phyloP scores from a whole-genome alignment of 2,329 filamentous ascomycete species.

The Coniochaeta pulveracea region DNA sequence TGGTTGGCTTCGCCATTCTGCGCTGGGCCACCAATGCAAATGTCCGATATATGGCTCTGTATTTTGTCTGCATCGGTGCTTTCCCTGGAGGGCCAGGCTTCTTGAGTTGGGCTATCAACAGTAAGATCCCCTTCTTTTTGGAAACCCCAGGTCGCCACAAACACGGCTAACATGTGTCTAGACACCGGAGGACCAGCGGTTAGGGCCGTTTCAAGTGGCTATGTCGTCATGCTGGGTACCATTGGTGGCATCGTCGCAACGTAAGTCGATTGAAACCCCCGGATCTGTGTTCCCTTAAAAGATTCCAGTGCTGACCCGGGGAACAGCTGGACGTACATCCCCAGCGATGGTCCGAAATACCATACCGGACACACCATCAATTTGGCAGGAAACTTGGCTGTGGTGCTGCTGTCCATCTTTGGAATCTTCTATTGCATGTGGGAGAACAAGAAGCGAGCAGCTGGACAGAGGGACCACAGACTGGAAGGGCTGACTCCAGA shows the following conservation, averaged over 20 bases:
- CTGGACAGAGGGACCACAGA: conserved; percentile 34
- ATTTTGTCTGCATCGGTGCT: conserved; percentile 41
- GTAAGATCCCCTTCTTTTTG: conserved; percentile 12
- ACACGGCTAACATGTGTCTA: conserved; percentile 10
- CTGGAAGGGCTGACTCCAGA: conserved; percentile 35
- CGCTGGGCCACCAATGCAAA: conserved; percentile 29
- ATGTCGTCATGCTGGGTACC: conserved; percentile 42
- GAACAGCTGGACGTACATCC: conserved; percentile 38
- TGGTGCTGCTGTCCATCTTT: conserved; percentile 29
- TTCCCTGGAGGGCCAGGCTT: conserved; percentile 48
- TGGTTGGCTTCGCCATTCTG: conserved; percentile 39
- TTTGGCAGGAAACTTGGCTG: conserved; percentile 33
- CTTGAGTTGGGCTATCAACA: conserved; percentile 48
- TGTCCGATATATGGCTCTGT: conserved; percentile 40
- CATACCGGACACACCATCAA: conserved; percentile 45
- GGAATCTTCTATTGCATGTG: conserved; percentile 40
- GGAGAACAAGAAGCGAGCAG: conserved; percentile 37
- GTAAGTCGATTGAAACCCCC: conserved; percentile 18
- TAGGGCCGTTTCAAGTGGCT: conserved; percentile 42
- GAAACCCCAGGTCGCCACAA: conserved; percentile 7
- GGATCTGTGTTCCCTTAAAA: conserved; percentile 8
- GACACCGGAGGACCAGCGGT: conserved; percentile 43
- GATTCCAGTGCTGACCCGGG: conserved; percentile 1
- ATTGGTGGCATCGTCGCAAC: conserved; percentile 46
- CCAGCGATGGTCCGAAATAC: conserved; percentile 32